A percentile compares a stretch with the other conserved stretches of the same genome.
phyloP scores from a whole-genome alignment of 2,329 filamentous ascomycete species.

The Beauveria varroae region DNA sequence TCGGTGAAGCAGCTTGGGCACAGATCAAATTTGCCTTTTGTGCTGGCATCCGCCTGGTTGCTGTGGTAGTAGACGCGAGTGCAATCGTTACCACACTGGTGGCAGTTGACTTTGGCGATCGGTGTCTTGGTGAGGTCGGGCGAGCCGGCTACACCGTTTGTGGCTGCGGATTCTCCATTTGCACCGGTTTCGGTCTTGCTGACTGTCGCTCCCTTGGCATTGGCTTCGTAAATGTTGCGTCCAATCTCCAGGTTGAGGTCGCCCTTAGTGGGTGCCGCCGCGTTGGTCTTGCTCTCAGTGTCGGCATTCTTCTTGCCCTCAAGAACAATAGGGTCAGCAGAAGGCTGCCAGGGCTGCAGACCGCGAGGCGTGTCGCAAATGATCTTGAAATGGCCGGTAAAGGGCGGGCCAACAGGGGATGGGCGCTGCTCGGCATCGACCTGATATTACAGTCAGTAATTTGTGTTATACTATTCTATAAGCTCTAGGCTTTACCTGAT shows the following conservation, averaged over 20 bases:
- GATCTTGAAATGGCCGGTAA: slow-evolving; percentile 94
- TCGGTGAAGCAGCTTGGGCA: slow-evolving; percentile 89
- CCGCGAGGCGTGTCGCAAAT: slow-evolving; percentile 93
- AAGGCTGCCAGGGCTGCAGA: slow-evolving; percentile 90
- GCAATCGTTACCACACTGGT: slow-evolving; percentile 89
- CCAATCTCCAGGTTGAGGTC: slow-evolving; percentile 89
- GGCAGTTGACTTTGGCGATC: slow-evolving; percentile 69
- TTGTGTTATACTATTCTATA: background rate
- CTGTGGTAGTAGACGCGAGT: slow-evolving; percentile 55
- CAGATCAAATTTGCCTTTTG: slow-evolving; percentile 73
- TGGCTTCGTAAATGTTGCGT: slow-evolving; percentile 91
- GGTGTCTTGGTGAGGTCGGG: slow-evolving; percentile 60
- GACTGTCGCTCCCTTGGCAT: slow-evolving; percentile 68
- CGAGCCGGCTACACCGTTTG: slow-evolving; percentile 54
- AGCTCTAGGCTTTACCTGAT: slow-evolving; percentile 60
- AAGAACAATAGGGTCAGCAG: slow-evolving; percentile 62
- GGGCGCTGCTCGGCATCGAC: slow-evolving; percentile 93
- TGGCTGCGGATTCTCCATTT: slow-evolving; percentile 63
- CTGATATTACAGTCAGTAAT: slow-evolving; percentile 35
- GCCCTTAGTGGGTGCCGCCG: slow-evolving; percentile 60
- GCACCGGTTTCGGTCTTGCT: slow-evolving; percentile 63
- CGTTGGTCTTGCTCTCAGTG: slow-evolving; percentile 67
- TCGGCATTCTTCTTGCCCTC: slow-evolving; percentile 53
- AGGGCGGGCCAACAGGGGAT: slow-evolving; percentile 90
- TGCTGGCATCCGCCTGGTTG: slow-evolving; percentile 47